A percentile compares a stretch with the other conserved stretches of the same genome.
These are phyloP conservation scores for Kluyveromyces dobzhanskii DNA, from an alignment of 805 yeast species.

Conservation along the genomic window DNA sequence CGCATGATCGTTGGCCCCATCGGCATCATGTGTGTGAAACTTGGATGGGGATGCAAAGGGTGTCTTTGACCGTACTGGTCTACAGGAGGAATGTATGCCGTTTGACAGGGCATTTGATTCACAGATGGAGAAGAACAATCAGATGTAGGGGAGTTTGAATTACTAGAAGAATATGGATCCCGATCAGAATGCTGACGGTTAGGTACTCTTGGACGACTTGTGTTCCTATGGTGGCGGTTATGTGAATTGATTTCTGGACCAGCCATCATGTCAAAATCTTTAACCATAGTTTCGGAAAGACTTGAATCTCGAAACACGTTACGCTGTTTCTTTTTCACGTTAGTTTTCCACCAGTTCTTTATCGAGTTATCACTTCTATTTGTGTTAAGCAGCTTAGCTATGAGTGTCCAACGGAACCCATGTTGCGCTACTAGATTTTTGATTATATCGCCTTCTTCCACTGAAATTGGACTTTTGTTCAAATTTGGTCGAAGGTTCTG, in stretches of 20 bases:
- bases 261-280: too few species aligned
- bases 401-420: slow-evolving; percentile 93
- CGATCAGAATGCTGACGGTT: not conserved
- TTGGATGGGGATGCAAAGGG: too few species aligned
- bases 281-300: too few species aligned
- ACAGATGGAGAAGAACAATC: not conserved
- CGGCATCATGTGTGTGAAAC: too few species aligned
- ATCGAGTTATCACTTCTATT: slow-evolving; percentile 65
- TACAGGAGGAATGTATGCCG: too few species aligned
- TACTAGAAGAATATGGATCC: not conserved
- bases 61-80: too few species aligned
- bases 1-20: too few species aligned
- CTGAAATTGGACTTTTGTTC: slow-evolving; percentile 73
- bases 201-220: too few species aligned
- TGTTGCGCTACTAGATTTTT: slow-evolving; percentile 69
- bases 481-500: slow-evolving; percentile 83
- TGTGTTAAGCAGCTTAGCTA: slow-evolving; percentile 67
- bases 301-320: slow-evolving; percentile 1
- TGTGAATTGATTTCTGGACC: too few species aligned
- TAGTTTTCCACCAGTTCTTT: slow-evolving; percentile 91
- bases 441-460: slow-evolving; percentile 75
- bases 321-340: slow-evolving; percentile 74
- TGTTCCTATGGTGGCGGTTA: too few species aligned
- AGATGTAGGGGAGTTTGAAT: not conserved
- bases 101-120: too few species aligned